Evolutionary conservation across 1,284 basidiomycete species (phyloP), one percentile per base, ranked within the genome.

Genomic region (Rhodofomes roseus): DNA sequence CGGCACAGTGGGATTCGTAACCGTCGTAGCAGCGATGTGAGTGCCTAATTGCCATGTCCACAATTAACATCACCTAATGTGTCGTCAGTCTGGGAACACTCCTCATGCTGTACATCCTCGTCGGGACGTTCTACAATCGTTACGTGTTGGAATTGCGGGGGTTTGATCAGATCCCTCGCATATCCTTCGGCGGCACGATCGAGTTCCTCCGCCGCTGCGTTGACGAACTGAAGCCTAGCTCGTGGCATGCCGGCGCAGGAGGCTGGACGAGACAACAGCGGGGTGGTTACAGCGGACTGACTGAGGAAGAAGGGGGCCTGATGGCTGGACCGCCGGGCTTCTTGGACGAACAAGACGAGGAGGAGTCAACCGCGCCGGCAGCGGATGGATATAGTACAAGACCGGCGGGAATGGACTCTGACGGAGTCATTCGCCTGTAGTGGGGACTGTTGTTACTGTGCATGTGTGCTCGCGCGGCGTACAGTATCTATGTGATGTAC

Each of bases 71-170:
- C 37, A 20, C 43, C 6, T 12, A 29, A 36, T 37, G 51, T 31
- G 50, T 56, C 37, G 57, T 6, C 66, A 90, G 86, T 16, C 59
- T 78, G n/a, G 75, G 86, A 37, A 72, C 83, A 29, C 64, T 88
- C 20, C 70, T 85, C 46, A 73, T 84, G 70, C 67, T 79, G 20
- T 89, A 89, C 71, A 74, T 87, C 29, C 75, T 86, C 59, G 73
- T 81, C 40, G 85, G 86, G 39, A 83, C 82, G 4, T 68, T 87
- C 20, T 91, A 92, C 76, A 89, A 87, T 64, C 84, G 83, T 62
- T 87, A 80, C 68, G 83, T 88, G 41, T 83, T 89, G 16, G 77
- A 80, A 55, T 78, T 83, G 39, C 78, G 79, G 22, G 87, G 88
- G 1, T 78, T 81, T 57, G 84, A 88, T 62, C 85, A 86, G 63